phyloP scores from a whole-genome alignment of 768 basidiomycete species.

The Calocybe cyanea region DNA sequence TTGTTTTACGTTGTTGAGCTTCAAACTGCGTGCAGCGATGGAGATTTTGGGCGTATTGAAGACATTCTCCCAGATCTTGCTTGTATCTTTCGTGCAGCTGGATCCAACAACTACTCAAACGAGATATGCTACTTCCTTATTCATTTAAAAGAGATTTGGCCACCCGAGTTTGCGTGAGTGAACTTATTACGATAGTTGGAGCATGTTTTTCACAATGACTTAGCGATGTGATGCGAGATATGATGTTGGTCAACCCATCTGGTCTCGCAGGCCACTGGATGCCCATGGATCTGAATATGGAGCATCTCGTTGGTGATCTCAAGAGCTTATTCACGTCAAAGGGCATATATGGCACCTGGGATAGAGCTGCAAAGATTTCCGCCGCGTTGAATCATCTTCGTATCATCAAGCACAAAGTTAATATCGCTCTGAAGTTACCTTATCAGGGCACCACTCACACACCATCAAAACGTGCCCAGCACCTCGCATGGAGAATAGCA shows the following conservation, averaged over 20 bases:
- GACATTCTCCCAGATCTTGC: slow-evolving; percentile 24
- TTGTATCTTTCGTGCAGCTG: slow-evolving; percentile 26
- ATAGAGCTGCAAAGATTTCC: slow-evolving; percentile 26
- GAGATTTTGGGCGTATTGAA: slow-evolving; percentile 31
- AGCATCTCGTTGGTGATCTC: slow-evolving; percentile 30
- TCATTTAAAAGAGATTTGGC: slow-evolving; percentile 30
- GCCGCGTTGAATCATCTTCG: slow-evolving; percentile 24
- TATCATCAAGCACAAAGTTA: slow-evolving; percentile 10
- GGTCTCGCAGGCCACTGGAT: slow-evolving; percentile 31
- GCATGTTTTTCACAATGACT: not conserved
- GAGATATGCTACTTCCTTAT: slow-evolving; percentile 26
- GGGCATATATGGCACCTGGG: slow-evolving; percentile 28
- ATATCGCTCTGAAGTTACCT: not conserved
- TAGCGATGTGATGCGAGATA: slow-evolving; percentile 35
- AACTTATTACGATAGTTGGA: not conserved
- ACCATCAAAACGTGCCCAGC: slow-evolving; percentile 8
- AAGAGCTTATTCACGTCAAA: slow-evolving; percentile 29
- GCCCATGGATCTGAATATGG: slow-evolving; percentile 33
- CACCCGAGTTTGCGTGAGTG: slow-evolving; percentile 25
- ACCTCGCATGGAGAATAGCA: slow-evolving; percentile 20
- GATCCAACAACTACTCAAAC: slow-evolving; percentile 28
- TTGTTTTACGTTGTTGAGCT: slow-evolving; percentile 28
- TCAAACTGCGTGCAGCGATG: slow-evolving; percentile 19
- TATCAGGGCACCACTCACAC: slow-evolving; percentile 26
- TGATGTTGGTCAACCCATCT: slow-evolving; percentile 28